Base-by-base conservation (phyloP, 306 rosid species). In the Prosopis cineraria region DNA sequence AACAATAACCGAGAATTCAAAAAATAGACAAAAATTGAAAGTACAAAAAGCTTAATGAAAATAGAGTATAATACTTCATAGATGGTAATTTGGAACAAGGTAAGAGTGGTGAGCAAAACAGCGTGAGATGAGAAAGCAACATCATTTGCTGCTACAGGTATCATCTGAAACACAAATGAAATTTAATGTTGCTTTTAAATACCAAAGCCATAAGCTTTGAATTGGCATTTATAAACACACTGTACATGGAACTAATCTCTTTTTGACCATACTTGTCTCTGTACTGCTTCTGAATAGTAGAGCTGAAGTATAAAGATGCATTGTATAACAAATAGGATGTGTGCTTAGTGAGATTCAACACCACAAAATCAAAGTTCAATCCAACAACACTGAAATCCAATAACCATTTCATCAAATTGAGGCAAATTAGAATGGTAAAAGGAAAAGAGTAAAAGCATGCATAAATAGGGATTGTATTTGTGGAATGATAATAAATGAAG, bases 81-180 rank as follows among this genome's bases (percentile, higher is more conserved):
- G 34, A 91, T 84, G 60, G 85, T 86, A 70, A 93, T 88, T 79
- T 95, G 99, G 73, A 87, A 77, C 80, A 95, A 81, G 68, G 89
- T 84, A 63, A 93, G 29, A 76, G 89, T 89, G 2, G 98, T 91
- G 41, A 95, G 66, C 10, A 95, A 60, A 82, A 95, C 99, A 55
- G 99, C 99, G 70, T 95, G 97, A 48, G 19, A 19, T 47, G 99
- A 93, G 79, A 95, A 95, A 69, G 98, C 98, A 24, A 95, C 98
- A 81, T 95, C 99, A 65, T 93, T 95, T 72, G 94, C 90, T 24
- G 98, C 99, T 10, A 95, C 97, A 2, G 99, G 99, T 79, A 93
- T 95, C 99, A 93, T 95, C 99, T 95, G 88, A 70, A 86, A 80
- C 48, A 59, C 55, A 66, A 43, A 63, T 63, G 44, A 37, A 33